Base-by-base conservation (phyloP, 305 asterid genomes). In the Fraxinus latifolia region DNA sequence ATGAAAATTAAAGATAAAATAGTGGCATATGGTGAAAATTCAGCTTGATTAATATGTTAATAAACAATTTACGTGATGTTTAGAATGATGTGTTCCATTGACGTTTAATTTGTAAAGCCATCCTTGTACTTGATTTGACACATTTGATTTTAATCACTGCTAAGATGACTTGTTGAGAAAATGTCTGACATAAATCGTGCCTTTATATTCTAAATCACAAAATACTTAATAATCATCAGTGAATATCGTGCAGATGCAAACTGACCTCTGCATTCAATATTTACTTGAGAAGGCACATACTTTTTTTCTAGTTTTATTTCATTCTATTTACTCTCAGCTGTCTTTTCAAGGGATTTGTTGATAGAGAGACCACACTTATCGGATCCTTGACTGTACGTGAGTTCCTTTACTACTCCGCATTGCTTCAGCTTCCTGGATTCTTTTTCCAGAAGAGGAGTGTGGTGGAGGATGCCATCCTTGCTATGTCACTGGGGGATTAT, bases 361-460 rank as follows among this genome's bases (percentile, higher is more conserved):
- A 93, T 68, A 91, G 99, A 87, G 98, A 96, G 87, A 94, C 94
- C 75, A 82, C 93, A 27, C 94, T 96, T 79, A 92, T 96, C 60
- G 98, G 93, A 84, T 94, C 99, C 67, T 86, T 96, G 87, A 92
- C 99, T 17, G 98, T 96, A 84, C 97, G 98, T 21, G 99, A 96
- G 89, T 93, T 92, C 91, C 97, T 94, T 79, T 90, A 93, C 89
- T 93, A 94, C 90, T 93, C 98, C 58, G 95, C 96, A 82, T 81
- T 93, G 85, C 97, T 94, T 85, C 98, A 94, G 91, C 95, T 93
- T 86, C 97, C 94, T 4, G 97, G 98, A 80, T 93, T 92, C 89
- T 87, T 91, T 84, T 85, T 39, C 68, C 90, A 87, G 85, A 94
- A 89, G 87, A 91, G 86, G 86, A 91, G 96, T 77, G 93, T 92